A percentile compares a stretch with the other conserved stretches of the same genome.
phyloP scores from a whole-genome alignment of 208 protist species.

The Trypanosoma lewisi region DNA sequence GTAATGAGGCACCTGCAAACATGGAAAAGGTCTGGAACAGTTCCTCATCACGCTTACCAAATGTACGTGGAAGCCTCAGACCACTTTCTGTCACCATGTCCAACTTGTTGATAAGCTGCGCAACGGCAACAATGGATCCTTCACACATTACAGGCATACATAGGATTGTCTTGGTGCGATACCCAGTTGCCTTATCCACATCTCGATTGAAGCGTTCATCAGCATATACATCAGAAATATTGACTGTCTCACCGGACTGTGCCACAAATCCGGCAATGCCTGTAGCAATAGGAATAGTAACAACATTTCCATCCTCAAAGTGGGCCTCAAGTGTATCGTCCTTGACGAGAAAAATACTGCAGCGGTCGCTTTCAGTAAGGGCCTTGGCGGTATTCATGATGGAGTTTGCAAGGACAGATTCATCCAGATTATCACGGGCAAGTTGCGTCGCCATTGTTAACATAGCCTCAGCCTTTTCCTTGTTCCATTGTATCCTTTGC shows the following conservation, averaged over 20 bases:
- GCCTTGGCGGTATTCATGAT: slow-evolving; percentile 79
- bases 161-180: slow-evolving; percentile 67
- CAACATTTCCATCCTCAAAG: slow-evolving; percentile 70
- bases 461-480: slow-evolving; percentile 76
- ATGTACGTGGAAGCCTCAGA: slow-evolving; percentile 42
- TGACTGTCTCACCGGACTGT: slow-evolving; percentile 49
- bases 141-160: slow-evolving; percentile 73
- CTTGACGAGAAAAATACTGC: slow-evolving; percentile 71
- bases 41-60: slow-evolving; percentile 61
- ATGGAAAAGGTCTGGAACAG: slow-evolving; percentile 69
- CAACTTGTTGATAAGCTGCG: slow-evolving; percentile 79
- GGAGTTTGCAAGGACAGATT: slow-evolving; percentile 62
- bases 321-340: slow-evolving; percentile 53
- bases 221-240: slow-evolving; percentile 69
- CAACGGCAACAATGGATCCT: slow-evolving; percentile 65
- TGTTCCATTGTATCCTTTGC: slow-evolving; percentile 30
- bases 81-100: slow-evolving; percentile 58
- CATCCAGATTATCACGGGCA: slow-evolving; percentile 76
- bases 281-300: slow-evolving; percentile 42
- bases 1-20: slow-evolving; percentile 67
- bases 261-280: slow-evolving; percentile 78
- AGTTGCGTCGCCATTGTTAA: slow-evolving; percentile 78
- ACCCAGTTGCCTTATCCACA: slow-evolving; percentile 69
- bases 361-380: slow-evolving; percentile 69
- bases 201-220: slow-evolving; percentile 68